Percentiles rank a stretch among this genome's conserved stretches.
Evolutionary conservation across 768 basidiomycete genomes (phyloP).

Genomic region (Leccinum obscurum): DNA sequence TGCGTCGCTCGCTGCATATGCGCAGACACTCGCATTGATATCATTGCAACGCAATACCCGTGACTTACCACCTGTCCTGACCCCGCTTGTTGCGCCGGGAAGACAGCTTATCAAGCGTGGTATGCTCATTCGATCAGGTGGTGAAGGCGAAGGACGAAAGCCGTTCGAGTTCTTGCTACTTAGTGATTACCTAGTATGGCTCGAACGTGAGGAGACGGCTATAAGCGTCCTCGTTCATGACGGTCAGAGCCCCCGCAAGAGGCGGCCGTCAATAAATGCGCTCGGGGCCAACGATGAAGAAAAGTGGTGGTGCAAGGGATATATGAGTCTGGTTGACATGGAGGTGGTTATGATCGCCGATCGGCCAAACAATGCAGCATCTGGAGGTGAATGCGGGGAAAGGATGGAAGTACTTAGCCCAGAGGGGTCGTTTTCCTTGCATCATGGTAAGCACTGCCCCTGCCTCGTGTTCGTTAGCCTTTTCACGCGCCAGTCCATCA

Average conservation of each 20-base stretch:
- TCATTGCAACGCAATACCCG: constrained; percentile 77
- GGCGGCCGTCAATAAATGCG: constrained; percentile 19
- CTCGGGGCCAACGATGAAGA: constrained; percentile 50
- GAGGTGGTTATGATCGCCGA: constrained; percentile 61
- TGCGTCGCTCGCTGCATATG: constrained; percentile 74
- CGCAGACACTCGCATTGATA: constrained; percentile 72
- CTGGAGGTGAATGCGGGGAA: constrained; percentile 42
- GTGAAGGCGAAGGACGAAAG: constrained; percentile 46
- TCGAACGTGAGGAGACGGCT: constrained; percentile 51
- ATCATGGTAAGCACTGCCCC: constrained; percentile 50
- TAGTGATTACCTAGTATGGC: constrained; percentile 80
- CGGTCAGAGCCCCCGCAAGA: constrained; percentile 19
- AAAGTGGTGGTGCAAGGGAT: constrained; percentile 72
- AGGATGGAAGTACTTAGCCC: constrained; percentile 77
- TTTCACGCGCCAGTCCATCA: not conserved
- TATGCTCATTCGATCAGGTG: constrained; percentile 47
- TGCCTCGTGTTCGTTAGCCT: not conserved
- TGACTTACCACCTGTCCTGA: constrained; percentile 74
- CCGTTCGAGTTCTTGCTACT: constrained; percentile 76
- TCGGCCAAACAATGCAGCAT: constrained; percentile 22
- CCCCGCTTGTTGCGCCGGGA: constrained; percentile 77
- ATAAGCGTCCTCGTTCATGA: constrained; percentile 22
- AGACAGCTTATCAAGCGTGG: constrained; percentile 76
- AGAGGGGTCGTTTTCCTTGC: constrained; percentile 72
- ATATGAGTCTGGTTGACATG: constrained; percentile 67